Evolutionary conservation across 2,329 filamentous ascomycete species (phyloP), one percentile per base, ranked within the genome.

Genomic region (Talaromyces sp.): DNA sequence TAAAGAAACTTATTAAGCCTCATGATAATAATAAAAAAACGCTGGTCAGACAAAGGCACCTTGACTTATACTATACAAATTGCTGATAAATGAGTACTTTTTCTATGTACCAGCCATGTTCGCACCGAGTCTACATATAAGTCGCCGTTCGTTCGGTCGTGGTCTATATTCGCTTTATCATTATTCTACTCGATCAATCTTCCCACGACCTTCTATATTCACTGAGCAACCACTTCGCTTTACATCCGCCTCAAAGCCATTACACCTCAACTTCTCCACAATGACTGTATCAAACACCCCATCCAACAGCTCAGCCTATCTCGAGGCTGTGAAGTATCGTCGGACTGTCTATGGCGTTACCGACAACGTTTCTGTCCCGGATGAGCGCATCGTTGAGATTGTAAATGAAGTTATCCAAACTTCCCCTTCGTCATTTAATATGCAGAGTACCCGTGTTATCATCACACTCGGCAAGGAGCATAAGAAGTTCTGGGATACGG

Each of bases 351-450:
- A 30, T 32, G 41, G 41, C 41, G 24, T 44, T 4, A 32, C 41
- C 22, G 41, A 44, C 41, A 30, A 44, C 9, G 30, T 44, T 44
- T 32, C 41, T 16, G 41, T 44, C 41, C 32, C 41, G 2, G 41
- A 44, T 44, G 41, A 44, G n/a, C 41, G 41, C 41, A 44, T 44
- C 30, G 22, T 44, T 13, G 41, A 44, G 41, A 44, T 44, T 32
- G 41, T 32, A 16, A 44, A 33, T 13, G 41, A 32, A 30, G 24
- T 32, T 24, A 44, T 32, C 5, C 24, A 32, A 32, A 44, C 27
- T 24, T 4, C 16, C 3, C 41, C 41, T 30, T 33, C 41, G 24
- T 29, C 41, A 44, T 44, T 14, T 11, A 44, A 44, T 32, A 32
- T 44, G 24, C 41, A 44, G 41, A 44, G 41, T 17, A 44, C 41